A percentile compares a stretch with the other conserved stretches of the same genome.
Conservation (phyloP, 768 basidiomycete genomes). For the Pisolithus orientalis region DNA sequence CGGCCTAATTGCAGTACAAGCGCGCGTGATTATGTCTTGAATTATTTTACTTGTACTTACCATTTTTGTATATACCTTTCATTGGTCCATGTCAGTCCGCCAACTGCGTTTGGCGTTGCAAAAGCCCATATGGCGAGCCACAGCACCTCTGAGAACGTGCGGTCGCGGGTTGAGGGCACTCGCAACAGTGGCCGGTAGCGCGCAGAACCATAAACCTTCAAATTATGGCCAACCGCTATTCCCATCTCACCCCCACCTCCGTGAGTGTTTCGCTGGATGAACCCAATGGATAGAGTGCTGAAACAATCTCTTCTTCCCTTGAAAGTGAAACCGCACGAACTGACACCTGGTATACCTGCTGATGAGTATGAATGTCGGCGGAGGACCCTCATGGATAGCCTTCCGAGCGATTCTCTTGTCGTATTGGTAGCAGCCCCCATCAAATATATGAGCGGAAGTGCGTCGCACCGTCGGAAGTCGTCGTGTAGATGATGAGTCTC, state of each 20-base stretch:
- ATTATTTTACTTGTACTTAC: neutral
- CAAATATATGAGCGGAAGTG: constrained; percentile 82
- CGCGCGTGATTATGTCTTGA: neutral
- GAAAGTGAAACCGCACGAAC: constrained; percentile 53
- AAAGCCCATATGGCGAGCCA: neutral
- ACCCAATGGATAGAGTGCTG: neutral
- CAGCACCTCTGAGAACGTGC: neutral
- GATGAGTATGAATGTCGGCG: constrained; percentile 75
- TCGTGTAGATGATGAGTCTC: constrained; percentile 4
- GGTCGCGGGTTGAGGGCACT: constrained; percentile 15
- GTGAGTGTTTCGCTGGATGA: constrained; percentile 31
- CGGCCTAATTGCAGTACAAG: no score
- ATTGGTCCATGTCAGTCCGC: constrained; percentile 13
- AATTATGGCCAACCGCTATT: constrained; percentile 74
- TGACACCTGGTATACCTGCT: constrained; percentile 76
- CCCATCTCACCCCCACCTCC: constrained; percentile 76
- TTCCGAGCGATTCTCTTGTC: constrained; percentile 71
- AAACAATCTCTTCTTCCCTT: constrained; percentile 1
- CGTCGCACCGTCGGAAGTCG: constrained; percentile 25
- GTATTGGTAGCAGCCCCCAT: constrained; percentile 73
- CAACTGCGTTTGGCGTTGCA: constrained; percentile 11
- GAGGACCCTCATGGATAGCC: constrained; percentile 57
- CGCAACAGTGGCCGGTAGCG: constrained; percentile 27
- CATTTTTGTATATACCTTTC: neutral
- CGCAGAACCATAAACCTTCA: constrained; percentile 54